phyloP scores from a whole-genome alignment of 2,329 filamentous ascomycete genomes.

The Trichoderma simmonsii region DNA sequence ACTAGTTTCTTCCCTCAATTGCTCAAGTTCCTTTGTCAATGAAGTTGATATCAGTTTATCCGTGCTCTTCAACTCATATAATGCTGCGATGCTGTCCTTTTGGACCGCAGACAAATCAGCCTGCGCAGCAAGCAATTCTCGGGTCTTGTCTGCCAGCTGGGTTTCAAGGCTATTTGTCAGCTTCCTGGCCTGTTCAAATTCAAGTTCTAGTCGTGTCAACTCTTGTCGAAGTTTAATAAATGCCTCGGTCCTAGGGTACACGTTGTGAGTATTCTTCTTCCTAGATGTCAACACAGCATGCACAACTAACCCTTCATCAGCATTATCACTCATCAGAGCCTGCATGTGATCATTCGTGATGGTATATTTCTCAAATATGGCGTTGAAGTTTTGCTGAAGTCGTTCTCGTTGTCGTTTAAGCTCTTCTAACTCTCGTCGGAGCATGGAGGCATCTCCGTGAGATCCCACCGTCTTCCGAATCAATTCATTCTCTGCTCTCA shows the following conservation, averaged over 20 bases:
- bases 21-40: slow-evolving; percentile 56
- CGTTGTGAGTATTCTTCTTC: slow-evolving; percentile 25
- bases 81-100: slow-evolving; percentile 51
- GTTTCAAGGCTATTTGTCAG: slow-evolving; percentile 44
- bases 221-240: slow-evolving; percentile 51
- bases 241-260: slow-evolving; percentile 45
- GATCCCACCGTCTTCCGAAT: slow-evolving; percentile 54
- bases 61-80: slow-evolving; percentile 57
- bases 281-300: neutral
- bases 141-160: slow-evolving; percentile 51
- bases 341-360: slow-evolving; percentile 57
- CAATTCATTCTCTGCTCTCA: slow-evolving; percentile 60
- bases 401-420: slow-evolving; percentile 48
- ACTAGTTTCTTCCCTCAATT: slow-evolving; percentile 50
- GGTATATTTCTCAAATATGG: slow-evolving; percentile 56
- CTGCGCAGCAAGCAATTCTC: slow-evolving; percentile 52
- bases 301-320: slow-evolving; percentile 54
- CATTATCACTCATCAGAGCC: slow-evolving; percentile 49
- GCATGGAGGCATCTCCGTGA: slow-evolving; percentile 51
- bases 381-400: slow-evolving; percentile 54
- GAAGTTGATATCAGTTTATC: slow-evolving; percentile 58
- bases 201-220: slow-evolving; percentile 42
- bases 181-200: slow-evolving; percentile 47
- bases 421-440: slow-evolving; percentile 56
- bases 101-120: slow-evolving; percentile 54